Base-by-base conservation (phyloP, 2,329 filamentous ascomycete species). In the Colletotrichum sp. region DNA sequence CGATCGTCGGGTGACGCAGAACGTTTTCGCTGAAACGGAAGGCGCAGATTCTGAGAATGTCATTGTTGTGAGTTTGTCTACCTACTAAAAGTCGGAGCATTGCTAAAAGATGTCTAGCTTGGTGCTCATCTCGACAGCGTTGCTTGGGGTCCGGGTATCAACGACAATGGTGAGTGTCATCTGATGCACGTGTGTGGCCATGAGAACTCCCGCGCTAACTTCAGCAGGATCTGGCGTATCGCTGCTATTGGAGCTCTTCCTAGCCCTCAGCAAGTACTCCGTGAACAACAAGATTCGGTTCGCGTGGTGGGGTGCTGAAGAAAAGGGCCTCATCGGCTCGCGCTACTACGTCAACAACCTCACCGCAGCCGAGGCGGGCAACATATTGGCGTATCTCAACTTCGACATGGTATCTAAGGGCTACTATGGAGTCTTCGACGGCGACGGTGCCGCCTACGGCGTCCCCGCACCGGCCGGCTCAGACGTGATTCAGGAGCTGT, bases 271-370 rank as follows among this genome's bases (percentile, higher is more conserved):
- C 22, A 82, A 87, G 66, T 84, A 81, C 66, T 80, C 79, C 7
- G 82, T 81, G n/a, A 83, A 82, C 22, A 79, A 82, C 78, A 84
- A 84, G 77, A 81, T 87, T 3, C 82, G 86, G 5, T 87, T 88
- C 61, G 84, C 81, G 0, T 88, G 85, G 84, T 88, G 87, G 86
- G 85, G 84, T 0, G 87, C 86, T 0, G 87, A 88, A 70, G 87
- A 88, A 79, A 84, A 82, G 36, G 87, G 86, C 0, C 81, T 87
- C 3, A 32, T 82, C 70, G 78, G 85, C 28, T 82, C 83, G 68
- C 48, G 81, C 8, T 82, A 81, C 79, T 88, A 87, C 69, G 84
- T 85, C 44, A 81, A 82, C 28, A 81, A 84, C 73, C 77, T 87
- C 13, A 82, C 76, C 8, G 63, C 78, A 3, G 71, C 72, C 1